Percentiles rank a stretch among this genome's conserved stretches.
phyloP scores from a whole-genome alignment of 768 basidiomycete genomes.

The Auriscalpium vulgare region DNA sequence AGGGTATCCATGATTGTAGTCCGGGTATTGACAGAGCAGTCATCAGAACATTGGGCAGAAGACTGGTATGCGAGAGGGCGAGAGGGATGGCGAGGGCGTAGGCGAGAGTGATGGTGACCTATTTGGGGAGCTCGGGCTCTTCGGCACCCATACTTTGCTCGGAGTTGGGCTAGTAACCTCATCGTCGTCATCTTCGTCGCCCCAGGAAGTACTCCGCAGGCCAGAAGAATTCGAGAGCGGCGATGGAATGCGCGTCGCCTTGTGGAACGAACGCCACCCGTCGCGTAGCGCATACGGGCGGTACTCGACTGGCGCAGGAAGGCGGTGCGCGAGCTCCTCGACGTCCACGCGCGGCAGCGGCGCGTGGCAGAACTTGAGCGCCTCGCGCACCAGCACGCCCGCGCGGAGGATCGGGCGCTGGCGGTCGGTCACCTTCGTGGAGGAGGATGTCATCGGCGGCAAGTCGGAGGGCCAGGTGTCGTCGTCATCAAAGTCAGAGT shows the following conservation, averaged over 20 bases:
- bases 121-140: too few species aligned
- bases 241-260: background rate
- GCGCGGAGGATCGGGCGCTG: background rate
- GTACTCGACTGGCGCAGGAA: background rate
- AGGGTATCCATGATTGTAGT: background rate
- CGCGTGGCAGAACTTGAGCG: background rate
- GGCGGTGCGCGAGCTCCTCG: background rate
- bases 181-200: too few species aligned
- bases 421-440: background rate
- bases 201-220: too few species aligned
- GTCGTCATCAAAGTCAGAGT: background rate
- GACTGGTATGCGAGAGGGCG: background rate
- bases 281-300: background rate
- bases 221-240: background rate
- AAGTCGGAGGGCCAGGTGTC: background rate
- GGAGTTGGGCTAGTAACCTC: background rate
- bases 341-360: background rate
- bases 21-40: too few species aligned
- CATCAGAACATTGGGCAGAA: background rate
- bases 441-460: background rate
- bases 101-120: background rate
- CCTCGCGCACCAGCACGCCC: background rate
- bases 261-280: background rate
- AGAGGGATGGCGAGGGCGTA: background rate
- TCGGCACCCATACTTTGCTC: background rate